Evolutionary conservation across 1,284 basidiomycete genomes (phyloP).

Genomic region (Ganoderma leucocontextum): DNA sequence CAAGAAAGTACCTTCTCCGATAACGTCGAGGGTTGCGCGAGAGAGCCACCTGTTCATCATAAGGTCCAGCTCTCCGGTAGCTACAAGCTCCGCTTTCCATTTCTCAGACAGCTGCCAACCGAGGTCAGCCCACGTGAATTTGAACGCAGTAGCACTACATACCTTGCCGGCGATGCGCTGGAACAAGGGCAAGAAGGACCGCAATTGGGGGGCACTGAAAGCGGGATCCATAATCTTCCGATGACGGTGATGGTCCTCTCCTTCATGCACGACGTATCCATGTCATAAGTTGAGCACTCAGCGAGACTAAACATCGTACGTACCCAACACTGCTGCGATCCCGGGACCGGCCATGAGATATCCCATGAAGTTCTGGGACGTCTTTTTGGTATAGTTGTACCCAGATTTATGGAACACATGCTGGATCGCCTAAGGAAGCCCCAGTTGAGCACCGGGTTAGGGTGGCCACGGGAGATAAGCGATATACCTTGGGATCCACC

Average conservation of each 20-base stretch:
- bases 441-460: too few species aligned
- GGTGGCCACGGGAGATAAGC: neutral
- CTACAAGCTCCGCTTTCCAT: conserved; percentile 30
- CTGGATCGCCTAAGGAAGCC: conserved; percentile 34
- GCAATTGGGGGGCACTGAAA: conserved; percentile 35
- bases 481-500: conserved; percentile 25
- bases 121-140: neutral
- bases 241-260: conserved; percentile 39
- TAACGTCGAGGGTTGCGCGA: conserved; percentile 42
- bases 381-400: conserved; percentile 36
- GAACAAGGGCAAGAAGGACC: conserved; percentile 36
- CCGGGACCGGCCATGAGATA: conserved; percentile 32
- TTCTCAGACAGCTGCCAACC: conserved; percentile 29
- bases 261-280: conserved; percentile 11
- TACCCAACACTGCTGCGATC: conserved; percentile 32
- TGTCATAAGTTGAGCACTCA: neutral
- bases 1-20: conserved; percentile 39
- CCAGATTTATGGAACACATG: conserved; percentile 40
- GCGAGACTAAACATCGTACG: conserved; percentile 12
- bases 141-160: neutral
- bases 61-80: conserved; percentile 14
- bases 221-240: conserved; percentile 43
- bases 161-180: conserved; percentile 32
- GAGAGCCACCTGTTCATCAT: conserved; percentile 39
- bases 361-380: conserved; percentile 22